Conservation (phyloP, 805 yeast genomes). For the Candida peoriensis region DNA sequence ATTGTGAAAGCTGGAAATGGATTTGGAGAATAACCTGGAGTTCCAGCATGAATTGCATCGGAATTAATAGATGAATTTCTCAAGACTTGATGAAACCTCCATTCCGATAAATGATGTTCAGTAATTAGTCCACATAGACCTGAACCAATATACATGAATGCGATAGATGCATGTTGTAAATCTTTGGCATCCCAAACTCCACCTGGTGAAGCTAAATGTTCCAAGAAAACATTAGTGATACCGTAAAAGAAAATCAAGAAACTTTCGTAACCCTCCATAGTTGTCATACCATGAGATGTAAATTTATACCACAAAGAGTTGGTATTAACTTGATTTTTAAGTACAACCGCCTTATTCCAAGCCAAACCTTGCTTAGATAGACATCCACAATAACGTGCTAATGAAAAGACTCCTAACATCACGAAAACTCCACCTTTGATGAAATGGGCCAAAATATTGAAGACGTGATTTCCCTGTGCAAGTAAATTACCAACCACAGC, state of each 20-base stretch:
- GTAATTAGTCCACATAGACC: conserved; percentile 87
- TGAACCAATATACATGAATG: conserved; percentile 85
- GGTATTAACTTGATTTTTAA: conserved; percentile 23
- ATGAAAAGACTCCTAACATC: conserved; percentile 66
- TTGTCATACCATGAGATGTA: conserved; percentile 42
- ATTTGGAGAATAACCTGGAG: conserved; percentile 83
- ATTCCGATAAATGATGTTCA: conserved; percentile 58
- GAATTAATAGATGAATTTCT: conserved; percentile 25
- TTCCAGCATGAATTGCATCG: conserved; percentile 30
- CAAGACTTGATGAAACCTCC: conserved; percentile 48
- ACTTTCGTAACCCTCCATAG: conserved; percentile 85
- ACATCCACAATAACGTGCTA: conserved; percentile 85
- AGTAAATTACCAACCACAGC: conserved; percentile 60
- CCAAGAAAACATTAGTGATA: conserved; percentile 81
- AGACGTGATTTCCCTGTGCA: conserved; percentile 64
- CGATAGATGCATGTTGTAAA: conserved; percentile 84
- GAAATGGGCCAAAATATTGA: conserved; percentile 88
- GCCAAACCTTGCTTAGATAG: conserved; percentile 78
- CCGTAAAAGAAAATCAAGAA: conserved; percentile 84
- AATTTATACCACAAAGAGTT: conserved; percentile 24
- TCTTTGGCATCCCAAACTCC: conserved; percentile 90
- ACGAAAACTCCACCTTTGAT: conserved; percentile 93
- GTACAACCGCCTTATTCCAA: conserved; percentile 60
- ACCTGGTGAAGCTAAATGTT: conserved; percentile 74
- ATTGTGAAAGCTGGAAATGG: conserved; percentile 93